phyloP scores from a whole-genome alignment of 768 basidiomycete species.

The Hypholoma sublateritium region DNA sequence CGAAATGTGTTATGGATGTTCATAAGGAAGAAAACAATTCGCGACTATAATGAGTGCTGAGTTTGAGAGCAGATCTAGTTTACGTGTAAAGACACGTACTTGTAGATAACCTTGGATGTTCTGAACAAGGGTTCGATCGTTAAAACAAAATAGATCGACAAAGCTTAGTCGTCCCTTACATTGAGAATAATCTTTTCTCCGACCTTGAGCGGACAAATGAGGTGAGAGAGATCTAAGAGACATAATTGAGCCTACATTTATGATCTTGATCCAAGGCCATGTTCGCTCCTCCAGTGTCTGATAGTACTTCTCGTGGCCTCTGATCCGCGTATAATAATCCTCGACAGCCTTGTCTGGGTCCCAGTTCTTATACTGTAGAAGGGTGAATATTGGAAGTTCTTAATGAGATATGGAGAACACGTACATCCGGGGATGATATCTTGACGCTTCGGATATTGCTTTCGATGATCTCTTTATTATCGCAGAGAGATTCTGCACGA shows the following conservation, averaged over 20 bases:
- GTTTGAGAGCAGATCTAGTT: neutral
- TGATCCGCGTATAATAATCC: slow-evolving; percentile 91
- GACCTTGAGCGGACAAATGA: slow-evolving; percentile 48
- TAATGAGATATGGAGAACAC: slow-evolving; percentile 26
- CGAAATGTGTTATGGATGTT: slow-evolving; percentile 95
- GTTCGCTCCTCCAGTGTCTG: slow-evolving; percentile 89
- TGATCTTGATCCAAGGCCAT: slow-evolving; percentile 93
- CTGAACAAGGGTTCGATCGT: slow-evolving; percentile 29
- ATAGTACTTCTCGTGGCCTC: slow-evolving; percentile 83
- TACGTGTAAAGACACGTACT: slow-evolving; percentile 34
- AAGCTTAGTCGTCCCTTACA: slow-evolving; percentile 39
- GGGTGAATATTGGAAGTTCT: slow-evolving; percentile 1
- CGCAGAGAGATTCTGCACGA: slow-evolving; percentile 80
- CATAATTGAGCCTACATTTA: slow-evolving; percentile 59
- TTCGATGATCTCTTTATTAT: slow-evolving; percentile 90
- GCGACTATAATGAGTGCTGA: slow-evolving; percentile 49
- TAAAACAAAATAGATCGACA: neutral
- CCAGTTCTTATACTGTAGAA: slow-evolving; percentile 83
- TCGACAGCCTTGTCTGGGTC: slow-evolving; percentile 87
- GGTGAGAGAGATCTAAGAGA: neutral
- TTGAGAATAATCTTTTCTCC: slow-evolving; percentile 97
- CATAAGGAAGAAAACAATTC: slow-evolving; percentile 99
- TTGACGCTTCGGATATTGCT: slow-evolving; percentile 95
- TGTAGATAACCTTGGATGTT: slow-evolving; percentile 89
- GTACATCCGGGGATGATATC: slow-evolving; percentile 95